Conservation (phyloP, 495 filamentous ascomycete species). For the Hypoxylon subgilvum region DNA sequence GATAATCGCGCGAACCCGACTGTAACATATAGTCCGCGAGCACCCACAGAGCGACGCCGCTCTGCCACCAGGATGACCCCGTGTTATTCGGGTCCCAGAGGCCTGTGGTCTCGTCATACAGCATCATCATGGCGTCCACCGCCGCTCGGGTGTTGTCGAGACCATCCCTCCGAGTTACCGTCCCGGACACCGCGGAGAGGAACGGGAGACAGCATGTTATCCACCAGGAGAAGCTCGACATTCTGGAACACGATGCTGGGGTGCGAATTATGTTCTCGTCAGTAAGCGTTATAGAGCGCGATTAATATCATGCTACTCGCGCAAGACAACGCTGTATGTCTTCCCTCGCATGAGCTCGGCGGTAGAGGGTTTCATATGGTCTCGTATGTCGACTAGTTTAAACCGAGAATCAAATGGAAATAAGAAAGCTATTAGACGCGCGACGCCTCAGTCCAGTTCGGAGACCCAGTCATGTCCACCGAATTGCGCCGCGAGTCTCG, state of each 20-base stretch:
- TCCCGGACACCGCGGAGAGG: not conserved
- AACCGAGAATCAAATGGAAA: not conserved
- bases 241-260: not conserved
- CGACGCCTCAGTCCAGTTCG: not conserved
- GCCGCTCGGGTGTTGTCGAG: constrained; percentile 27
- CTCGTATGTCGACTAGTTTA: not conserved
- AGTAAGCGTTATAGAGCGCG: too few species aligned
- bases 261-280: not conserved
- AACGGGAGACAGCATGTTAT: constrained; percentile 13
- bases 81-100: constrained; percentile 44
- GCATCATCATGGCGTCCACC: constrained; percentile 49
- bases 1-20: constrained; percentile 41
- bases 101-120: constrained; percentile 43
- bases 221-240: constrained; percentile 12
- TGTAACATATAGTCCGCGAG: constrained; percentile 49
- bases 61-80: constrained; percentile 48
- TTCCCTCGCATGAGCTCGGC: not conserved
- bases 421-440: constrained; percentile 8
- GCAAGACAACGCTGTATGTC: not conserved
- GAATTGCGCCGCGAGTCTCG: not conserved
- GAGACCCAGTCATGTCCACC: not conserved
- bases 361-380: not conserved
- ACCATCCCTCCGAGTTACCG: not conserved
- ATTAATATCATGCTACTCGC: too few species aligned
- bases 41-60: constrained; percentile 47